Conservation (phyloP, 2,329 filamentous ascomycete genomes). For the Aspergillus caelatus region DNA sequence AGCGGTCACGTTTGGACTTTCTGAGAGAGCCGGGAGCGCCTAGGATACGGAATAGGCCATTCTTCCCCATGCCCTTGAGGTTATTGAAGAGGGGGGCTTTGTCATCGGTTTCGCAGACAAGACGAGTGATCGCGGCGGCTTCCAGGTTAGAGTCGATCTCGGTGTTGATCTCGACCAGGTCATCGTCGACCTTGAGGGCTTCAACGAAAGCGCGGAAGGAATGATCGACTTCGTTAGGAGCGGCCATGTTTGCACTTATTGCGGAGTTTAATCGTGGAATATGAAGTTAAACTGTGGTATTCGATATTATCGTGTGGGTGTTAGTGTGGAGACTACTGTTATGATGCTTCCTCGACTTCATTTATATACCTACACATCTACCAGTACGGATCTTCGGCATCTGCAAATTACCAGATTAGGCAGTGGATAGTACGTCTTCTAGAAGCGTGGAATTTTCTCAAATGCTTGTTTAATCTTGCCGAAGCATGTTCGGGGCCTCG, state of each 20-base stretch:
- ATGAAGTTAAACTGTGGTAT: neutral
- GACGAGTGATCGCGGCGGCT: slow-evolving; percentile 51
- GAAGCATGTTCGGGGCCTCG: neutral
- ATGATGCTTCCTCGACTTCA: neutral
- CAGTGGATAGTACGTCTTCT: neutral
- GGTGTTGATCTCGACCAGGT: slow-evolving; percentile 49
- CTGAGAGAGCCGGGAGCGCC: slow-evolving; percentile 48
- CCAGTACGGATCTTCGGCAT: neutral
- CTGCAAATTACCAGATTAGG: neutral
- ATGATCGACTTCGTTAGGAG: neutral
- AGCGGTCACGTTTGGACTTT: slow-evolving; percentile 33
- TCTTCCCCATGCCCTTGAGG: slow-evolving; percentile 45
- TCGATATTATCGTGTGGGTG: neutral
- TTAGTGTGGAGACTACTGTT: neutral
- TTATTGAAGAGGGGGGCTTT: slow-evolving; percentile 59
- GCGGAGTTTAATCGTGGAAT: no score
- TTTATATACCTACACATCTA: neutral
- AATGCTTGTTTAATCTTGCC: neutral
- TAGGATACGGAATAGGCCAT: slow-evolving; percentile 54
- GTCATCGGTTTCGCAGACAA: slow-evolving; percentile 48
- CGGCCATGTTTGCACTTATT: neutral
- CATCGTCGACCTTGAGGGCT: slow-evolving; percentile 44
- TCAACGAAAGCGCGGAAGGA: slow-evolving; percentile 54
- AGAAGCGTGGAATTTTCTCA: neutral
- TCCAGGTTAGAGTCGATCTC: slow-evolving; percentile 50